A percentile compares a stretch with the other conserved stretches of the same genome.
These are phyloP conservation scores for Solanum piurae DNA, from an alignment of 257 asterid genomes.

Conservation along the genomic window DNA sequence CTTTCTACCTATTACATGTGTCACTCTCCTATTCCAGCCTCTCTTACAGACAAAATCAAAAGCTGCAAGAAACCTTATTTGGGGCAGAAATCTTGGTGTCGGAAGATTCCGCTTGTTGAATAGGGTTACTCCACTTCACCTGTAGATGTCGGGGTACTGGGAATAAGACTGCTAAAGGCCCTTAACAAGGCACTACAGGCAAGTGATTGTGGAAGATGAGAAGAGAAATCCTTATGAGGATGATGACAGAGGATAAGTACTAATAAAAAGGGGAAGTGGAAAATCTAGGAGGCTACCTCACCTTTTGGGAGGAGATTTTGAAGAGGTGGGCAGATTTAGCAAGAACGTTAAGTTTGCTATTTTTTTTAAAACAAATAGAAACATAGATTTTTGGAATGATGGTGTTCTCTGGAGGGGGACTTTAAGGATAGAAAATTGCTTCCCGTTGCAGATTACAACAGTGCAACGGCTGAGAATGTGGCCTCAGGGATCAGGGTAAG, in stretches of 20 bases:
- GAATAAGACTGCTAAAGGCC: neutral
- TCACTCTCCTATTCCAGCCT: neutral
- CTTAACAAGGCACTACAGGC: neutral
- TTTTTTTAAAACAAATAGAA: neutral
- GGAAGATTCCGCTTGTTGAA: neutral
- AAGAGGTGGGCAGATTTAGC: neutral
- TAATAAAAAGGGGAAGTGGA: neutral
- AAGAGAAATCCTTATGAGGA: neutral
- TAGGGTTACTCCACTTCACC: neutral
- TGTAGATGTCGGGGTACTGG: neutral
- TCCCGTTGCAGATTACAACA: neutral
- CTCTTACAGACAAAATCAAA: neutral
- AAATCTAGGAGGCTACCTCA: neutral
- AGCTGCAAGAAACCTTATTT: neutral
- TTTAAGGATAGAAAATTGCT: neutral
- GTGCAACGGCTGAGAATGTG: neutral
- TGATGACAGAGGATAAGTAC: neutral
- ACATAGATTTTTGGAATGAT: neutral
- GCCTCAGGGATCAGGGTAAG: neutral
- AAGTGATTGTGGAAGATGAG: neutral
- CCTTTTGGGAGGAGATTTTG: neutral
- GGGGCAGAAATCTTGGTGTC: neutral
- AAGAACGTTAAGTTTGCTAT: neutral
- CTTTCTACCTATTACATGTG: neutral
- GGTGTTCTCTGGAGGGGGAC: neutral